Percentiles rank a stretch among this genome's conserved stretches.
These are phyloP conservation scores for Sclerotinia trifoliorum DNA, from an alignment of 2,329 filamentous ascomycete genomes.

Conservation along the genomic window DNA sequence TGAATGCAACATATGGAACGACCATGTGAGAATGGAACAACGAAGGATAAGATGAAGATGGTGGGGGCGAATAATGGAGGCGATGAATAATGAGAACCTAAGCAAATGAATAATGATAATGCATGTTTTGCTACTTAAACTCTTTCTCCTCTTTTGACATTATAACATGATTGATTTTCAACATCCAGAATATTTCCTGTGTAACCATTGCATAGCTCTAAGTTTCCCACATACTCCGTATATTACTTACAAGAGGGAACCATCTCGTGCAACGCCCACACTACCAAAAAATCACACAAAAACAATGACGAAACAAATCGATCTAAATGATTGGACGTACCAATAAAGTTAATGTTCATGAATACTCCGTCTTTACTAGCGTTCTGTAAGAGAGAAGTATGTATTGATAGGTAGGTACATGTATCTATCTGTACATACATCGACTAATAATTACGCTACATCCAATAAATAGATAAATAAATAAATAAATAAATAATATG, in stretches of 20 bases:
- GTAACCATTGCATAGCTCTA: no score
- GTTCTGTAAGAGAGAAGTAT: not conserved
- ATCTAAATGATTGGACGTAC: not conserved
- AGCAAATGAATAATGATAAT: constrained; percentile 6
- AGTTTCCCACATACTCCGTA: no score
- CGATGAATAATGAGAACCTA: not conserved
- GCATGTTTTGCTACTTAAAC: not conserved
- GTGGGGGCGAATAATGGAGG: not conserved
- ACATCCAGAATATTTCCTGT: no score
- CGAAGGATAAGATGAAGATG: not conserved
- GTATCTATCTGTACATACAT: not conserved
- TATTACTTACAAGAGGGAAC: no score
- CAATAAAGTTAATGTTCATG: no score
- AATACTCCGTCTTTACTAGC: no score
- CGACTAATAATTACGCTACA: not conserved
- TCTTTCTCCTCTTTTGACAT: not conserved
- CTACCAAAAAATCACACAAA: no score
- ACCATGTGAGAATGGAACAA: not conserved
- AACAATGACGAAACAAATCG: no score
- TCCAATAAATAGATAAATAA: not conserved
- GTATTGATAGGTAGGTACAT: not conserved
- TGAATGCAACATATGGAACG: not conserved
- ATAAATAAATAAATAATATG: not conserved
- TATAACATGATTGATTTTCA: no score
- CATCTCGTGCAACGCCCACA: no score